A percentile compares a stretch with the other conserved stretches of the same genome.
phyloP scores from a whole-genome alignment of 164 flowering plant species.

The Piper betle region DNA sequence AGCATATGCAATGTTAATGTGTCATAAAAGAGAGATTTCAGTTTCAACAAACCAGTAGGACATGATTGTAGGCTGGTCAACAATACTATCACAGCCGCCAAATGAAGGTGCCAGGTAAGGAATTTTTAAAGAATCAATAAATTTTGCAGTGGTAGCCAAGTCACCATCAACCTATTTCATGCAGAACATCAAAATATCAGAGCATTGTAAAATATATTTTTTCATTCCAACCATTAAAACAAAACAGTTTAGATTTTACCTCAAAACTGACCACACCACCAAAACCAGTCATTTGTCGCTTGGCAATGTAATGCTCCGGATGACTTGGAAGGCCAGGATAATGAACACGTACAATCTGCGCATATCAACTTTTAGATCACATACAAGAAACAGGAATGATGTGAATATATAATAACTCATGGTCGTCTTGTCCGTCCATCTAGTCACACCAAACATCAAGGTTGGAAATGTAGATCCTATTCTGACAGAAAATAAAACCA shows the following conservation, averaged over 20 bases:
- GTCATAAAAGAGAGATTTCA: not conserved
- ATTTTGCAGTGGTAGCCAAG: slow-evolving; percentile 45
- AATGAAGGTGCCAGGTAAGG: slow-evolving; percentile 94
- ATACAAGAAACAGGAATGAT: too few species aligned
- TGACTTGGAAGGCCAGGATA: slow-evolving; percentile 94
- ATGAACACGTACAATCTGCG: slow-evolving; percentile 69
- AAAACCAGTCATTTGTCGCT: slow-evolving; percentile 86
- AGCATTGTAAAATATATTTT: not conserved
- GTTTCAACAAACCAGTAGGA: slow-evolving; percentile 67
- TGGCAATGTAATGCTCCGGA: slow-evolving; percentile 77
- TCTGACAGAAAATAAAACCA: too few species aligned
- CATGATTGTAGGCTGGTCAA: slow-evolving; percentile 94
- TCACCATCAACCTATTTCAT: slow-evolving; percentile 72
- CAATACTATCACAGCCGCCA: slow-evolving; percentile 99
- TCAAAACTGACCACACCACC: slow-evolving; percentile 99
- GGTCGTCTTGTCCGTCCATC: too few species aligned
- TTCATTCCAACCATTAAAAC: not conserved
- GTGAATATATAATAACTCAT: too few species aligned
- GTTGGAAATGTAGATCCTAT: too few species aligned
- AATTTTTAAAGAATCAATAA: slow-evolving; percentile 66
- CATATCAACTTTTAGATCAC: not conserved
- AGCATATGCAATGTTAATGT: not conserved
- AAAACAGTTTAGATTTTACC: slow-evolving; percentile 21
- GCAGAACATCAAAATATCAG: not conserved
- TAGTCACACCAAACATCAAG: too few species aligned